Evolutionary conservation across 306 rosid species (phyloP).

Genomic region (Abrus precatorius): DNA sequence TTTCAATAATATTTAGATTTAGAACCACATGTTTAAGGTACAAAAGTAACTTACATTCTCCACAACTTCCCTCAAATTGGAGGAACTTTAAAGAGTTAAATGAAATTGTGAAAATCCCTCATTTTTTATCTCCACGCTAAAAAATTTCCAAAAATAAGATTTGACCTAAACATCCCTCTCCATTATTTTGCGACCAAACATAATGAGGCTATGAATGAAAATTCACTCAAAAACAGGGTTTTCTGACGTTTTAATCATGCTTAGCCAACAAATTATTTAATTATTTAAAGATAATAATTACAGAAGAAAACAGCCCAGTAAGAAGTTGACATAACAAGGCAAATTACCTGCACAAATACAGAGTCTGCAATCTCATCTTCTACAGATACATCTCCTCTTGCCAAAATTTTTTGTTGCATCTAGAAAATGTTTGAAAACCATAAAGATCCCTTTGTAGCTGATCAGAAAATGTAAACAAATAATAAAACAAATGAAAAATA

Average conservation of each 20-base stretch:
- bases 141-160: background rate
- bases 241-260: background rate
- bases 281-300: background rate
- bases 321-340: constrained; percentile 30
- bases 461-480: constrained; percentile 17
- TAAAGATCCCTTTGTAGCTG: constrained; percentile 33
- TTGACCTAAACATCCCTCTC: background rate
- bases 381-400: constrained; percentile 70
- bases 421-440: constrained; percentile 40
- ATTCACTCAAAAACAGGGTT: background rate
- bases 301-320: background rate
- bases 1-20: too few relatives aligned
- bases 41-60: background rate
- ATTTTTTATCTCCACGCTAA: background rate
- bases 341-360: constrained; percentile 76
- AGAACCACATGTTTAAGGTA: too few relatives aligned
- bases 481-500: constrained; percentile 30
- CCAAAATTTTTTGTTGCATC: constrained; percentile 70
- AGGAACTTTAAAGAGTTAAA: background rate
- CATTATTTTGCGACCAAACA: constrained; percentile 1
- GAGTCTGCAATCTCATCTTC: constrained; percentile 91
- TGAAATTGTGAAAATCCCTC: background rate
- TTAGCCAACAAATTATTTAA: background rate
- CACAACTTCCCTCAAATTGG: background rate
- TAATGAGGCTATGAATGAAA: constrained; percentile 3